phyloP scores from a whole-genome alignment of 805 yeast species.

The Vanderwaltozyma verrucispora region DNA sequence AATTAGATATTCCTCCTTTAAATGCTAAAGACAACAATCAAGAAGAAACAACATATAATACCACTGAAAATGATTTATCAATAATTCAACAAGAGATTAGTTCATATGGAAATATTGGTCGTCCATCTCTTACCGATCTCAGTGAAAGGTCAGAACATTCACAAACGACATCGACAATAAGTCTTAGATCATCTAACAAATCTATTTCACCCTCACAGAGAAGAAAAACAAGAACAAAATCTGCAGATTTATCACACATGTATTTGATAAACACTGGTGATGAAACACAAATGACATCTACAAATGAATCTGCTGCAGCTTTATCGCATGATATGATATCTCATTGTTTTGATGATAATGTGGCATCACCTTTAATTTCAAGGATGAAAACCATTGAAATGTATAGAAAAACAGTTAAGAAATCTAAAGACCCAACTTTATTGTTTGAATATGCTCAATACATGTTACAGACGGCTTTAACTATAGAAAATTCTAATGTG shows the following conservation, averaged over 20 bases:
- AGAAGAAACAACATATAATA: too few relatives aligned
- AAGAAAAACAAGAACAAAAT: slow-evolving; percentile 23
- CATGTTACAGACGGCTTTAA: slow-evolving; percentile 74
- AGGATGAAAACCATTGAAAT: slow-evolving; percentile 76
- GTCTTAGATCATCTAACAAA: neutral
- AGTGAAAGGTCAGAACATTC: too few relatives aligned
- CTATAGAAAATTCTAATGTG: slow-evolving; percentile 32
- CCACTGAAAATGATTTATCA: too few relatives aligned
- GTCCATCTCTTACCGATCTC: too few relatives aligned
- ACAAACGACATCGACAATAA: neutral
- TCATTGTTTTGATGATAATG: slow-evolving; percentile 43
- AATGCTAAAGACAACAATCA: too few relatives aligned
- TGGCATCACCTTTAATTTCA: slow-evolving; percentile 45
- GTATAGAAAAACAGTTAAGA: slow-evolving; percentile 77
- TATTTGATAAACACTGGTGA: slow-evolving; percentile 27
- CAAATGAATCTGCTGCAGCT: slow-evolving; percentile 37
- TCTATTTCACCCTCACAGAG: neutral
- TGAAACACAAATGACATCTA: slow-evolving; percentile 29
- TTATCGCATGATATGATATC: slow-evolving; percentile 42
- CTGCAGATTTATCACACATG: slow-evolving; percentile 35
- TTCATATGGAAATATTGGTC: neutral
- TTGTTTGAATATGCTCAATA: slow-evolving; percentile 86
- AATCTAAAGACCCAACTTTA: slow-evolving; percentile 76
- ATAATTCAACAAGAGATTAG: too few relatives aligned
- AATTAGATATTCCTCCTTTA: too few relatives aligned